Evolutionary conservation across 257 asterid genomes (phyloP).

Genomic region (Solanum bulbocastanum): DNA sequence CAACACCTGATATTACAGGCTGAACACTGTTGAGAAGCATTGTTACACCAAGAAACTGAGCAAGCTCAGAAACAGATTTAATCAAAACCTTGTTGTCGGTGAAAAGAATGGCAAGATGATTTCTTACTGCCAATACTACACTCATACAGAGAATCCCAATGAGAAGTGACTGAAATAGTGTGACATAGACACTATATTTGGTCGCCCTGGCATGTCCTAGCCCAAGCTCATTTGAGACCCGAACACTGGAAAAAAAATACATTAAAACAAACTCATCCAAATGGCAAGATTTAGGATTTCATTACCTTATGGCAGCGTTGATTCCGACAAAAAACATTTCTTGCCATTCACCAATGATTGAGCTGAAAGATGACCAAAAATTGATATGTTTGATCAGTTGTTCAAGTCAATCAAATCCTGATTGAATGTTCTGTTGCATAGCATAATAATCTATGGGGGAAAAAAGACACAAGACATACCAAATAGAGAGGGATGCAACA

Average conservation of each 20-base stretch:
- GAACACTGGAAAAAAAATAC: conserved; percentile 21
- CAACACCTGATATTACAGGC: conserved; percentile 55
- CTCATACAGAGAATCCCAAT: conserved; percentile 32
- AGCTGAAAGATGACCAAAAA: conserved; percentile 27
- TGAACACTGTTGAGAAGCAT: conserved; percentile 49
- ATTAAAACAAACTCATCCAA: background rate
- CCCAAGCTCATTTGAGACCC: conserved; percentile 64
- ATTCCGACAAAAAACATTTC: conserved; percentile 69
- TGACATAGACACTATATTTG: conserved; percentile 40
- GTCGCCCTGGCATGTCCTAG: conserved; percentile 55
- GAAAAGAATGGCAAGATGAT: conserved; percentile 40
- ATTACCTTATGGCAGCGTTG: conserved; percentile 74
- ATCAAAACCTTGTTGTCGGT: conserved; percentile 30
- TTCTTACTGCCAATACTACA: conserved; percentile 32
- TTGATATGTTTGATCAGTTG: background rate
- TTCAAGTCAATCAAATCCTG: background rate
- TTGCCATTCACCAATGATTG: conserved; percentile 58
- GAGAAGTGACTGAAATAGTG: conserved; percentile 23
- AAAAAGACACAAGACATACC: conserved; percentile 25
- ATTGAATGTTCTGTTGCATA: background rate
- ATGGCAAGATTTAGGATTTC: background rate
- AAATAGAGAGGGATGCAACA: conserved; percentile 69
- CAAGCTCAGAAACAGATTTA: conserved; percentile 28
- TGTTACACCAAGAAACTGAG: conserved; percentile 30
- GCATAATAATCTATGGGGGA: background rate